phyloP scores from a whole-genome alignment of 441 rosid species.

The Adansonia madagascariensis region DNA sequence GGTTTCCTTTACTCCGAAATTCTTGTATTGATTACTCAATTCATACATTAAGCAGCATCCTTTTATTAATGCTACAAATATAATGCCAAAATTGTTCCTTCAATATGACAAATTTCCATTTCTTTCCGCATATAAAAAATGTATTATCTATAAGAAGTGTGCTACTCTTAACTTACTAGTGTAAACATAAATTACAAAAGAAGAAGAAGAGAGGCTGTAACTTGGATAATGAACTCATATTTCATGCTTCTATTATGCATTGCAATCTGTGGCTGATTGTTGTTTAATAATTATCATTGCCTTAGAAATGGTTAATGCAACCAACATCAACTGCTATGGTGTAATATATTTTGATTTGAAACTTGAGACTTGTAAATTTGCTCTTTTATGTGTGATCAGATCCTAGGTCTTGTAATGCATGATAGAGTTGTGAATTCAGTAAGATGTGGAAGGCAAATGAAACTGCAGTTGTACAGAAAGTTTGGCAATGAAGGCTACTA shows the following conservation, averaged over 20 bases:
- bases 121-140: neutral
- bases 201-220: constrained; percentile 6
- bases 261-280: neutral
- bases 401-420: neutral
- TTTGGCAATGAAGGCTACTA: constrained; percentile 6
- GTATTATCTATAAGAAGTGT: neutral
- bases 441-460: neutral
- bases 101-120: neutral
- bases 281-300: neutral
- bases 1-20: constrained; percentile 50
- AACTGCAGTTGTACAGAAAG: neutral
- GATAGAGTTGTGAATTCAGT: neutral
- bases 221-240: neutral
- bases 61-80: constrained; percentile 7
- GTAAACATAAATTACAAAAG: neutral
- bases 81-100: constrained; percentile 11
- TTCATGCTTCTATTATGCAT: neutral
- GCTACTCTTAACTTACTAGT: neutral
- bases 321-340: constrained; percentile 1
- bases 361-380: constrained; percentile 5
- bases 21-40: constrained; percentile 20
- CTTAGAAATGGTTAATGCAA: neutral
- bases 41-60: neutral
- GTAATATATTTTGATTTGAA: constrained; percentile 1
- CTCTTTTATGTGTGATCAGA: neutral